Percentiles rank a stretch among this genome's conserved stretches.
These are phyloP conservation scores for Aspergillus panamensis DNA, from an alignment of 495 filamentous ascomycete genomes.

Conservation along the genomic window DNA sequence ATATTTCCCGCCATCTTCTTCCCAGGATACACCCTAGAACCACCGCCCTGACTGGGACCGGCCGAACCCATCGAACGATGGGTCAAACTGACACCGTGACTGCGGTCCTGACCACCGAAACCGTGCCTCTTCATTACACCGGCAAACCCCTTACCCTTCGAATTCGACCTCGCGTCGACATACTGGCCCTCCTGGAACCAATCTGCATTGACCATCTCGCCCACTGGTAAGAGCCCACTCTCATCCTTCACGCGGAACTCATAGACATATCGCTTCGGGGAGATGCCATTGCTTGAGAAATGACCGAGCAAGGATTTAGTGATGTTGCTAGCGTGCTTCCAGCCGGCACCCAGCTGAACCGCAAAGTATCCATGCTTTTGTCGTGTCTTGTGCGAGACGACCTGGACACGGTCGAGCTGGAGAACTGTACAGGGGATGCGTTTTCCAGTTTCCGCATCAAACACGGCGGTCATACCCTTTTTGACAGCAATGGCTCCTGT, in stretches of 20 bases:
- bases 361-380: slow-evolving; percentile 84
- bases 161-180: slow-evolving; percentile 76
- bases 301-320: slow-evolving; percentile 79
- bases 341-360: slow-evolving; percentile 82
- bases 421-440: slow-evolving; percentile 87
- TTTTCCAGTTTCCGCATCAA: slow-evolving; percentile 67
- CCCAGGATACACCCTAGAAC: slow-evolving; percentile 85
- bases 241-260: slow-evolving; percentile 81
- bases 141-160: slow-evolving; percentile 84
- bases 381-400: slow-evolving; percentile 77
- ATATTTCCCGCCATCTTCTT: slow-evolving; percentile 98
- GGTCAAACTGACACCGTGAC: slow-evolving; percentile 88
- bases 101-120: slow-evolving; percentile 82
- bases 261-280: slow-evolving; percentile 73
- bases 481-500: slow-evolving; percentile 82
- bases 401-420: slow-evolving; percentile 88
- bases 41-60: slow-evolving; percentile 84
- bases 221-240: slow-evolving; percentile 67
- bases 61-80: slow-evolving; percentile 87
- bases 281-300: slow-evolving; percentile 70
- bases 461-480: slow-evolving; percentile 92
- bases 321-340: slow-evolving; percentile 70
- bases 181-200: slow-evolving; percentile 91
- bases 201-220: slow-evolving; percentile 67
- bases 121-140: slow-evolving; percentile 97